Evolutionary conservation across 78 protist genomes (phyloP), one percentile per base, ranked within the genome.

Genomic region (Pelomyxa schiedti): DNA sequence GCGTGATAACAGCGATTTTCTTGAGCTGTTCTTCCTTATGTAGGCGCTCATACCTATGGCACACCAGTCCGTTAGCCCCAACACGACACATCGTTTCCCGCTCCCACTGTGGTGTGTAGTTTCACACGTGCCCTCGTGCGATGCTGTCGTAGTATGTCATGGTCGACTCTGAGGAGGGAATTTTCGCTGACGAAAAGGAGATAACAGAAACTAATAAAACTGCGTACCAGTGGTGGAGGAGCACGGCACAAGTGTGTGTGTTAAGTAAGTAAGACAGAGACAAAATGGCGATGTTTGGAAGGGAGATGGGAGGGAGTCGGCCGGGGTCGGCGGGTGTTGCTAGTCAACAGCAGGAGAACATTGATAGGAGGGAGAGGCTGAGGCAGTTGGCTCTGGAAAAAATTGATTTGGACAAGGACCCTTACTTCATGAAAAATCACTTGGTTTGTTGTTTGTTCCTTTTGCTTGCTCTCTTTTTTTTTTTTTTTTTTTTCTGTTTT

Each of bases 361-460:
- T 85, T 26, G 95, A 90, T 28, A 68, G 97, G 39, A 64, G 91
- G 8, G 96, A 93, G 76, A 79, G 99, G 8, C 71, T 90, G 39
- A 86, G 95, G 28, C 69, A 81, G 72, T 77, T 96, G 4, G 97
- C 97, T 8, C 67, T 92, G 38, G 96, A 94, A 66, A 81, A 86
- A 8, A 72, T 96, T 2, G 99, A 96, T 66, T 67, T 95, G 37
- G 67, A 74, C n/a, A 95, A 92, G 79, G 96, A 81, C 37, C 88
- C 88, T 3, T 89, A 86, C 74, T 71, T 86, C 16, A 74, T 87
- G 69, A 66, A 77, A 5, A 86, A 75, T 75, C 86, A 86, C 63
- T 30, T 78, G 8, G 80, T 81, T 41, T 6, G 4, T 5, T 35
- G 0, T 68, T 28, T 0, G 32, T 41, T 39, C 32, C 16, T 16